Evolutionary conservation across 352 stramenopile genomes (phyloP).

Genomic region (Aphanomyces stellatus): DNA sequence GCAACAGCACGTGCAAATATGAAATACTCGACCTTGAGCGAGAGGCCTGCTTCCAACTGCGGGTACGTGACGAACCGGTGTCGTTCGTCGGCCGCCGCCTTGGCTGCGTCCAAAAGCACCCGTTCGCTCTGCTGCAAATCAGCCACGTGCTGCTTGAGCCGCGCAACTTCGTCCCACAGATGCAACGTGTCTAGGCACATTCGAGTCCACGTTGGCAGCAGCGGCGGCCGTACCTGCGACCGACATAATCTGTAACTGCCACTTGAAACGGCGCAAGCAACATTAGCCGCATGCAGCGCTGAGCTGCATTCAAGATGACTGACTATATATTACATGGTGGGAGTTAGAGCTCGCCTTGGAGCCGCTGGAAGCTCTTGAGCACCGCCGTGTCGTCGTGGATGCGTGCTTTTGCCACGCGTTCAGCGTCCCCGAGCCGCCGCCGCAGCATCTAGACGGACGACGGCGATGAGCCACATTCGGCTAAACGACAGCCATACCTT

Average conservation of each 20-base stretch:
- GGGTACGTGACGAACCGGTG: background rate
- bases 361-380: background rate
- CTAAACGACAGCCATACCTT: background rate
- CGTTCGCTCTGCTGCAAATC: background rate
- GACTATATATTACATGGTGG: too few relatives aligned
- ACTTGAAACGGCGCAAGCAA: background rate
- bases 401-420: background rate
- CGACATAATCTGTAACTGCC: background rate
- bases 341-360: too few relatives aligned
- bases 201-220: background rate
- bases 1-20: background rate
- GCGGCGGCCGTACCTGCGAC: background rate
- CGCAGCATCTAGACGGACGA: background rate
- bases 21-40: background rate
- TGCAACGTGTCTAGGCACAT: background rate
- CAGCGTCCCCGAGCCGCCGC: background rate
- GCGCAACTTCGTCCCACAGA: background rate
- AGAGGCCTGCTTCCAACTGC: background rate
- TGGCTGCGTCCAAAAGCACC: background rate
- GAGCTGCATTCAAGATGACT: too few relatives aligned
- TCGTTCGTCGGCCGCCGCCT: background rate
- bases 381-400: background rate
- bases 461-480: background rate
- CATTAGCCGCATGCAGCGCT: too few relatives aligned
- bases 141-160: slow-evolving; percentile 8